Base-by-base conservation (phyloP, 306 rosid genomes). In the Medicago arabica region DNA sequence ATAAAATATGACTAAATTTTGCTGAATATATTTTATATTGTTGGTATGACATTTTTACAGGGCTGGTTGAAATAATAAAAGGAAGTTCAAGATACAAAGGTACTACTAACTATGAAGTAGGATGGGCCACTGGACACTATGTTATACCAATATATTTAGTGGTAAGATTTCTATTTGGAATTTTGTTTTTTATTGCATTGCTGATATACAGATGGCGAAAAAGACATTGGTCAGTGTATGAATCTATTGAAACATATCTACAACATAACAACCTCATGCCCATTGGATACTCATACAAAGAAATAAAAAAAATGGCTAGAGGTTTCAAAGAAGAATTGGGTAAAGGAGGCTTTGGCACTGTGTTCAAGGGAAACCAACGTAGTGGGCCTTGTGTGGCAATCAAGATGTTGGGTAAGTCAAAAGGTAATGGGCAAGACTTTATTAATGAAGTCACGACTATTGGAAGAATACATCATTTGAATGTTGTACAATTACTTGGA, bases 381-480 rank as follows among this genome's bases (percentile, higher is more conserved):
- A 83, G 80, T 2, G 28, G 50, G 0, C 49, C 41, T 15, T 21
- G 0, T 11, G 77, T 78, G 1, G 86, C 86, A 3, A 36, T 83
- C 6, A 83, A 83, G 73, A 28, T 78, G 9, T 55, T 78, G 63
- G 25, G 9, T 4, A 69, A 78, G 8, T 46, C 86, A 2, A 67
- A 68, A 17, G 66, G 68, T 0, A 17, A 74, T 5, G 86, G 83
- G 0, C 75, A 82, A 38, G 85, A 73, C 4, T 73, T 73, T 5
- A 59, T 73, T 4, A 73, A 15, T 25, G 77, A 73, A 59, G 77
- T 59, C 60, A 38, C 76, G 3, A 80, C 84, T 0, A 54, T 80
- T 8, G 84, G 84, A 3, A 67, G 84, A 41, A 74, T 83, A 5
- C 69, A 83, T 44, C 80, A 83, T 69, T 38, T 69, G 8, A 83